A percentile compares a stretch with the other conserved stretches of the same genome.
Conservation (phyloP, 2,329 filamentous ascomycete species). For the Diaporthe nobilis region DNA sequence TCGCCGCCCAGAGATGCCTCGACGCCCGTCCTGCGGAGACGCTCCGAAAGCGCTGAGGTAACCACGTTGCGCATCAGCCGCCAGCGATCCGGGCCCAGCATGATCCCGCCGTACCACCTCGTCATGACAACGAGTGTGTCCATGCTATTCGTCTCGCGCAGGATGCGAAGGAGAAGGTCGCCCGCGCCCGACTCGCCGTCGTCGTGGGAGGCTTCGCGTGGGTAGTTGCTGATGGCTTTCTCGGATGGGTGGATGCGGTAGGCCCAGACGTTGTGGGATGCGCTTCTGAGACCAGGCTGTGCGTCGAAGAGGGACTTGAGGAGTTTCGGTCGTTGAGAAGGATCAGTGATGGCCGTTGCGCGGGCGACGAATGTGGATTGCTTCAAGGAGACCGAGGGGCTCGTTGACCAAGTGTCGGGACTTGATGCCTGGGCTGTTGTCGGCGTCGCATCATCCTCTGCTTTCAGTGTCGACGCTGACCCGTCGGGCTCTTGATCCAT, state of each 20-base stretch:
- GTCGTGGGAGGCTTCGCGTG: constrained; percentile 67
- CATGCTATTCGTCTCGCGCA: constrained; percentile 65
- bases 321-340: constrained; percentile 57
- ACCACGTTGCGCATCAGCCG: constrained; percentile 72
- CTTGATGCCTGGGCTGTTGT: constrained; percentile 42
- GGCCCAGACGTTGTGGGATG: constrained; percentile 72
- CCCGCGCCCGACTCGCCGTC: constrained; percentile 75
- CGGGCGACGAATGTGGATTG: constrained; percentile 72
- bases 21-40: constrained; percentile 59
- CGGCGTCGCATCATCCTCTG: constrained; percentile 43
- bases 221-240: constrained; percentile 53
- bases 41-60: constrained; percentile 67
- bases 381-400: constrained; percentile 65
- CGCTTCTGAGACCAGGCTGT: constrained; percentile 65
- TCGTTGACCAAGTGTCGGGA: constrained; percentile 63
- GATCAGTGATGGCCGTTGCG: constrained; percentile 57
- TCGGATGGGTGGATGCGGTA: constrained; percentile 57
- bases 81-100: constrained; percentile 75
- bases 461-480: constrained; percentile 42
- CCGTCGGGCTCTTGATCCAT: constrained; percentile 38
- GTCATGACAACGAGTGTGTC: constrained; percentile 72
- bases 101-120: constrained; percentile 73
- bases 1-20: constrained; percentile 62
- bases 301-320: constrained; percentile 63
- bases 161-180: constrained; percentile 66